phyloP scores from a whole-genome alignment of 352 stramenopile genomes.

The Poterioochromonas sp. region DNA sequence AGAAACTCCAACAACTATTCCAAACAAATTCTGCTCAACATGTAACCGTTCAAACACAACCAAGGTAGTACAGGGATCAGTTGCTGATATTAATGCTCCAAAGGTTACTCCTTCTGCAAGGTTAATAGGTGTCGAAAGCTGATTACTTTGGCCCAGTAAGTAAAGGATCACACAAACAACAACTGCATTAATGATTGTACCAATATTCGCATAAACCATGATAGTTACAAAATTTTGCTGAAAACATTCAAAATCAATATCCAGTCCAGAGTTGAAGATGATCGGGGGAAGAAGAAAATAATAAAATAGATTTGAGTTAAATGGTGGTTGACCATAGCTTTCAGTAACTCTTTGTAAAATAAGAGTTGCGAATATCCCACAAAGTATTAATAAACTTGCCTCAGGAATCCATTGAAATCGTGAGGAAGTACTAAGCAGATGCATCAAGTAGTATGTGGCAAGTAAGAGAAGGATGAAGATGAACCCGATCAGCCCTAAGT shows the following conservation, averaged over 20 bases:
- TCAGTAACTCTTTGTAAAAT: background rate
- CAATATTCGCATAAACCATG: conserved; percentile 1
- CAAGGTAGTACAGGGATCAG: background rate
- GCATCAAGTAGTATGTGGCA: background rate
- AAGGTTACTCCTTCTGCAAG: background rate
- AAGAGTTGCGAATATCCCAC: background rate
- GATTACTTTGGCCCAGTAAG: background rate
- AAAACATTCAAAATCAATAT: background rate
- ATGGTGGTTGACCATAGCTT: background rate
- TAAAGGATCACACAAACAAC: background rate
- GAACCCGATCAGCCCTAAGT: too few species aligned
- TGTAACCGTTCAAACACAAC: background rate
- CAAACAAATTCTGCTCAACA: background rate
- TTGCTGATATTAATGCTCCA: conserved; percentile 1
- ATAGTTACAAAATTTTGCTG: background rate
- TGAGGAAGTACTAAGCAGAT: background rate
- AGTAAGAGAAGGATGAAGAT: too few species aligned
- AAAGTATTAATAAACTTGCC: background rate
- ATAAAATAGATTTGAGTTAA: background rate
- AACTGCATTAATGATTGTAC: background rate
- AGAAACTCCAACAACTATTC: background rate
- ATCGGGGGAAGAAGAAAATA: conserved; percentile 9
- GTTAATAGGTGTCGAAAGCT: background rate
- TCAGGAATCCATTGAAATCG: background rate
- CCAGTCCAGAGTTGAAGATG: conserved; percentile 3